A percentile compares a stretch with the other conserved stretches of the same genome.
Evolutionary conservation across 2,329 filamentous ascomycete species (phyloP).

Genomic region (Colletotrichum filicis): DNA sequence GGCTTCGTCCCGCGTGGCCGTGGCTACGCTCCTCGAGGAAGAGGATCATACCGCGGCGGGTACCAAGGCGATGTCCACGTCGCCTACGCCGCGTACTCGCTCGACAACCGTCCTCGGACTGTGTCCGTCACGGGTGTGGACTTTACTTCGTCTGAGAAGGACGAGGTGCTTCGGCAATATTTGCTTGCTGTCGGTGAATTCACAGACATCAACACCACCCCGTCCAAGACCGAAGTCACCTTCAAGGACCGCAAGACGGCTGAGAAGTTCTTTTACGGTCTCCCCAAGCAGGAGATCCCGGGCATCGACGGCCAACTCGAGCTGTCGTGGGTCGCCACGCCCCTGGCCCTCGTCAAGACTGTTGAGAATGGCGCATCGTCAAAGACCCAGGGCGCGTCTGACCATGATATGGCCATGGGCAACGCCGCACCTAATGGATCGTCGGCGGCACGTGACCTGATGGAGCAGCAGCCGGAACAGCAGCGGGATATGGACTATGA

Average conservation of each 20-base stretch:
- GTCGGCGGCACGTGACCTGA: slow-evolving; percentile 17
- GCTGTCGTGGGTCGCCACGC: slow-evolving; percentile 68
- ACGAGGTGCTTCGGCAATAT: slow-evolving; percentile 78
- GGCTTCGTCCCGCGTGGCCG: slow-evolving; percentile 47
- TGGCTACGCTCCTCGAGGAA: slow-evolving; percentile 48
- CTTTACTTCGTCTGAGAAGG: slow-evolving; percentile 69
- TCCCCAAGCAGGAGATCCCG: slow-evolving; percentile 68
- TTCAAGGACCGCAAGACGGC: slow-evolving; percentile 78
- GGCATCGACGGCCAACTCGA: slow-evolving; percentile 72
- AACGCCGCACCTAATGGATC: slow-evolving; percentile 33
- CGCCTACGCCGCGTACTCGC: slow-evolving; percentile 71
- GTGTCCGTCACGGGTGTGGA: slow-evolving; percentile 73
- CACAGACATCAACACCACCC: slow-evolving; percentile 63
- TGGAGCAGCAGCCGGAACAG: slow-evolving; percentile 43
- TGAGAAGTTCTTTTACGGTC: slow-evolving; percentile 73
- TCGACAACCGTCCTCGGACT: slow-evolving; percentile 81
- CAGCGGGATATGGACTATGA: slow-evolving; percentile 64
- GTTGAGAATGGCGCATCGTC: slow-evolving; percentile 4
- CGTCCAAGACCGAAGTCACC: slow-evolving; percentile 62
- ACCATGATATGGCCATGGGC: slow-evolving; percentile 30
- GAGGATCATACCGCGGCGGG: slow-evolving; percentile 52
- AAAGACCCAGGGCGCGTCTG: slow-evolving; percentile 19
- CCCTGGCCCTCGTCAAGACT: slow-evolving; percentile 40
- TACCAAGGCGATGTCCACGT: slow-evolving; percentile 59
- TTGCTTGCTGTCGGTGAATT: slow-evolving; percentile 75